Evolutionary conservation across 2,329 filamentous ascomycete species (phyloP).

Genomic region (Xylaria sp.): DNA sequence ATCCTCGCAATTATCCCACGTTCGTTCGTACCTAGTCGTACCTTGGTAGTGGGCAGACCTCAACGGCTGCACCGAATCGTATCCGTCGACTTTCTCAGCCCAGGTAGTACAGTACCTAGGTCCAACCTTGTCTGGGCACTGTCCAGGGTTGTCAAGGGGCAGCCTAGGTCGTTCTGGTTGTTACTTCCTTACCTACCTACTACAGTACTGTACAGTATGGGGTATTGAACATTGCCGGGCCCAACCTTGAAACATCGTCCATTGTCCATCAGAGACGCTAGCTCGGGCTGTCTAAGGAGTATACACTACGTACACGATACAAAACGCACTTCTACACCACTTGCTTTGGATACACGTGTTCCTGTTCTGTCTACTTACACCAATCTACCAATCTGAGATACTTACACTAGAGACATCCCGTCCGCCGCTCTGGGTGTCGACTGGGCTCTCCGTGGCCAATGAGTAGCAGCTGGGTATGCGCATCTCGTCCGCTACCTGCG

Average conservation of each 20-base stretch:
- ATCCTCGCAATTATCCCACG: too few species aligned
- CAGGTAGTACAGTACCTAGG: too few species aligned
- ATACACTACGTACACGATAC: not conserved
- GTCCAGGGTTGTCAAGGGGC: not conserved
- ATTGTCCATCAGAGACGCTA: conserved; percentile 1
- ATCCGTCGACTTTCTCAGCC: too few species aligned
- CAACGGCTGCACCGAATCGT: not conserved
- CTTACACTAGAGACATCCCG: not conserved
- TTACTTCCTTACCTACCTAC: too few species aligned
- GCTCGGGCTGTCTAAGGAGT: not conserved
- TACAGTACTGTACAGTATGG: not conserved
- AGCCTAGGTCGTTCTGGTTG: too few species aligned
- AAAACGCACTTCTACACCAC: too few species aligned
- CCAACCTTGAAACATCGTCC: conserved; percentile 6
- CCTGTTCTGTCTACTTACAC: too few species aligned
- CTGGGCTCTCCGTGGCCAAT: conserved; percentile 7
- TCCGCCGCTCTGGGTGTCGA: not conserved
- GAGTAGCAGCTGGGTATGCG: conserved; percentile 6
- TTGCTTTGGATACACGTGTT: too few species aligned
- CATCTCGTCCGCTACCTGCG: not conserved
- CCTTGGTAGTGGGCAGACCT: too few species aligned
- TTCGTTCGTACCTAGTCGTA: too few species aligned
- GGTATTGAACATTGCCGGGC: conserved; percentile 9
- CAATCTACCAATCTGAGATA: too few species aligned
- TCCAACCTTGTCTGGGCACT: too few species aligned